These are phyloP conservation scores for Asterophora lycoperdoides DNA, from an alignment of 768 basidiomycete genomes.

Conservation along the genomic window DNA sequence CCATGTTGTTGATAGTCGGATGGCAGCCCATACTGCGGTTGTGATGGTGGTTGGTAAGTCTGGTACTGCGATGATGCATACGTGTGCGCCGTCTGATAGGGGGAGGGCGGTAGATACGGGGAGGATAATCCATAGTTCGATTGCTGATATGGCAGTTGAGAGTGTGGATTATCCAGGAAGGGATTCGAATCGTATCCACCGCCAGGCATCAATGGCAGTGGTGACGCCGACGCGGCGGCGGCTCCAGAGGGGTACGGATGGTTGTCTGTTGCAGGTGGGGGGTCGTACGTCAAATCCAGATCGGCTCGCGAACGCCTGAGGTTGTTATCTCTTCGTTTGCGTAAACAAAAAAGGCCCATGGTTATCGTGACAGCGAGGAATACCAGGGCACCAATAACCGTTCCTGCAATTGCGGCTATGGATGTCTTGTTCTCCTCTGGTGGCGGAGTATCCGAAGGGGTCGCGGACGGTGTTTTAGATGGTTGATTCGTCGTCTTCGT, in stretches of 20 bases:
- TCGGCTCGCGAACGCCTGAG: conserved; percentile 30
- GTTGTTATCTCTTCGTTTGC: conserved; percentile 27
- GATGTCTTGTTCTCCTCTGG: conserved; percentile 21
- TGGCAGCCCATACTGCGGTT: conserved; percentile 13
- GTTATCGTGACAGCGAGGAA: conserved; percentile 50
- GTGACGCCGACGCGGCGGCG: conserved; percentile 12
- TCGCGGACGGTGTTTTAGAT: conserved; percentile 19
- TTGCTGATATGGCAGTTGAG: conserved; percentile 13
- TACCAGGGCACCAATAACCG: conserved; percentile 49
- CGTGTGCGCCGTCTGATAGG: conserved; percentile 10
- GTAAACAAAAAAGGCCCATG: conserved; percentile 49
- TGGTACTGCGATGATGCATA: conserved; percentile 19
- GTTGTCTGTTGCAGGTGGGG: conserved; percentile 17
- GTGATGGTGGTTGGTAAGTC: conserved; percentile 7
- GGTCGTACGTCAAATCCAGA: conserved; percentile 38
- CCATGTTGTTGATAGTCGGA: conserved; percentile 20
- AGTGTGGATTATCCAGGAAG: conserved; percentile 22
- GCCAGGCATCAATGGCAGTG: conserved; percentile 5
- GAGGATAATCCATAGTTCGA: conserved; percentile 5
- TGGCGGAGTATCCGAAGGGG: conserved; percentile 23
- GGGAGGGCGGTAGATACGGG: conserved; percentile 1
- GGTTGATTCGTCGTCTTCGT: conserved; percentile 14
- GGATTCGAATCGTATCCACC: conserved; percentile 17
- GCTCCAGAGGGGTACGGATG: conserved; percentile 30
- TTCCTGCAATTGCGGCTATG: conserved; percentile 46